phyloP scores from a whole-genome alignment of 495 filamentous ascomycete genomes.

The Astrocystis sublimbata region DNA sequence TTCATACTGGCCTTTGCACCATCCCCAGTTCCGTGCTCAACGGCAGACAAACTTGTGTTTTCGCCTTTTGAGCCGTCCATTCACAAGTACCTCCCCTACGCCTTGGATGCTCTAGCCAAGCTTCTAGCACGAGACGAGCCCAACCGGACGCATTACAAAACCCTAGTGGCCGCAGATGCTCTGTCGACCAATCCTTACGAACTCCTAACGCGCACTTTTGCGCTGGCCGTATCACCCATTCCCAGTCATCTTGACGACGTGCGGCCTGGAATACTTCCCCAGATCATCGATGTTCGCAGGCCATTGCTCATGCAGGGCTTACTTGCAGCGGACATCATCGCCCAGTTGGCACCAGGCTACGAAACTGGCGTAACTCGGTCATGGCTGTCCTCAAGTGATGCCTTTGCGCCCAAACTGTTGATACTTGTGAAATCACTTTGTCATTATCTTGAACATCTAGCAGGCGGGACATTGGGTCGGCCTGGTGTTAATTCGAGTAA shows the following conservation, averaged over 20 bases:
- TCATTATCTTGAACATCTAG: constrained; percentile 52
- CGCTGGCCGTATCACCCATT: constrained; percentile 79
- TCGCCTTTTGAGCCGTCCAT: constrained; percentile 73
- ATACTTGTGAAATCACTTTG: constrained; percentile 70
- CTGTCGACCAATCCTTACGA: constrained; percentile 64
- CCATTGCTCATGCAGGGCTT: constrained; percentile 88
- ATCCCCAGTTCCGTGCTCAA: constrained; percentile 55
- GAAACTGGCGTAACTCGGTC: constrained; percentile 70
- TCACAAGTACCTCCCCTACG: constrained; percentile 86
- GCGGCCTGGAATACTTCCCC: constrained; percentile 50
- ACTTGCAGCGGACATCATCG: constrained; percentile 85
- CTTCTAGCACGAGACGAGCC: constrained; percentile 91
- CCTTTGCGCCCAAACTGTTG: constrained; percentile 78
- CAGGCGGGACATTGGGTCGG: too few relatives aligned
- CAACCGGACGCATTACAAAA: constrained; percentile 77
- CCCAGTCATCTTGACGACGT: constrained; percentile 60
- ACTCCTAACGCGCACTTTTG: constrained; percentile 85
- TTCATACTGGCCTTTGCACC: constrained; percentile 91
- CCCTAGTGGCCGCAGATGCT: constrained; percentile 75
- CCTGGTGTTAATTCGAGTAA: constrained; percentile 31
- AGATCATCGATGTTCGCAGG: constrained; percentile 76
- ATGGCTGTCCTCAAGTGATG: constrained; percentile 85
- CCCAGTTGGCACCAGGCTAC: constrained; percentile 68
- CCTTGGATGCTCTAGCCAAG: constrained; percentile 88
- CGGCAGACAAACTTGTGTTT: constrained; percentile 68